A percentile compares a stretch with the other conserved stretches of the same genome.
Evolutionary conservation across 805 yeast species (phyloP).

Genomic region (Candida berthetii): DNA sequence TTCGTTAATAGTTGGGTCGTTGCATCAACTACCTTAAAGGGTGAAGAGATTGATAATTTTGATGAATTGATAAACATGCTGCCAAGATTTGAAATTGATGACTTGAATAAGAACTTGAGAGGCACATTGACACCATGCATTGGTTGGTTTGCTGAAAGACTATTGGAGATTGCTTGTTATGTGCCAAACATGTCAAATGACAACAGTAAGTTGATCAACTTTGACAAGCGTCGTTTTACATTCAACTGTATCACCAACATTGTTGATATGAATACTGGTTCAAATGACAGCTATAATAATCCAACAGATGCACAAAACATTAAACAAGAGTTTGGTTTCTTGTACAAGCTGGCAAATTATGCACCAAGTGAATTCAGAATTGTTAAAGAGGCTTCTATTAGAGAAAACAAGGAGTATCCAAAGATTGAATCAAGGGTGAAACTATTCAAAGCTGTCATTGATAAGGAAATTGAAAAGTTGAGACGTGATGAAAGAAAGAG

Average conservation of each 20-base stretch:
- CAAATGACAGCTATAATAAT: constrained; percentile 5
- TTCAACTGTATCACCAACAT: constrained; percentile 56
- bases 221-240: constrained; percentile 74
- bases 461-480: constrained; percentile 44
- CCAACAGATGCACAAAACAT: constrained; percentile 28
- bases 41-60: constrained; percentile 19
- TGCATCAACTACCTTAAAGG: constrained; percentile 27
- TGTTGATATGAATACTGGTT: constrained; percentile 31
- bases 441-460: constrained; percentile 40
- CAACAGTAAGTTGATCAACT: constrained; percentile 64
- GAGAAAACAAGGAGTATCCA: constrained; percentile 34
- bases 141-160: constrained; percentile 84
- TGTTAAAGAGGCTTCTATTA: constrained; percentile 34
- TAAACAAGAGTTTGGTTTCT: constrained; percentile 40
- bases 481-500: constrained; percentile 44
- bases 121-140: constrained; percentile 72
- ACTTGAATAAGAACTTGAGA: constrained; percentile 20
- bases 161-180: constrained; percentile 68
- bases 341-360: constrained; percentile 31
- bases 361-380: constrained; percentile 28
- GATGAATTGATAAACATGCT: constrained; percentile 24
- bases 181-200: constrained; percentile 74
- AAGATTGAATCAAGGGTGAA: constrained; percentile 27
- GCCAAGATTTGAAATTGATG: constrained; percentile 28
- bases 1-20: constrained; percentile 66